Evolutionary conservation across 148 eudicot genomes (phyloP).

Genomic region (Rhododendron vialii): DNA sequence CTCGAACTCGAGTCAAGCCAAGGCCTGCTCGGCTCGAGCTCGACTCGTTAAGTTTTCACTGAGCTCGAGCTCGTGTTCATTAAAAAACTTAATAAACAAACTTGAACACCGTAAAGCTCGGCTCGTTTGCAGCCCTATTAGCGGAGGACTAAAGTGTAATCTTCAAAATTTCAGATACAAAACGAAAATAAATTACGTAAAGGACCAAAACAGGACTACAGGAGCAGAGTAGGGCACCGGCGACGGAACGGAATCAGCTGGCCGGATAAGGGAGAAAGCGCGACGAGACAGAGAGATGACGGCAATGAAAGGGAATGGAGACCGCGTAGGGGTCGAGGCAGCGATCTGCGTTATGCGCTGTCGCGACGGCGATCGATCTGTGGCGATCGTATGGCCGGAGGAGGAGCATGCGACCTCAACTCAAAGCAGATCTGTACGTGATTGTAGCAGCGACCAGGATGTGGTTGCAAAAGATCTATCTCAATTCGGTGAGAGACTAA

Average conservation of each 20-base stretch:
- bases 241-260: neutral
- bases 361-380: neutral
- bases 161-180: too few relatives aligned
- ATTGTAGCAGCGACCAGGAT: neutral
- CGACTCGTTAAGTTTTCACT: too few relatives aligned
- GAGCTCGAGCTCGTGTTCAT: too few relatives aligned
- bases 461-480: neutral
- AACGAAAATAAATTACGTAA: neutral
- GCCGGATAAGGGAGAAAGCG: neutral
- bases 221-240: neutral
- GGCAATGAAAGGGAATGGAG: neutral
- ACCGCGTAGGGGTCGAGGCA: neutral
- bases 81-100: too few relatives aligned
- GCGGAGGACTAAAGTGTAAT: neutral
- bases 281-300: neutral
- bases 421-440: neutral
- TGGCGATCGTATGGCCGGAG: neutral
- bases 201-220: neutral
- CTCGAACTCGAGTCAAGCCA: too few relatives aligned
- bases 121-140: too few relatives aligned
- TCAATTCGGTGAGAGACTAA: too few relatives aligned
- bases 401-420: neutral
- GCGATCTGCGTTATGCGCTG: neutral
- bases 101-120: too few relatives aligned
- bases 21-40: too few relatives aligned